Conservation (phyloP, 768 basidiomycete species). For the Leccinum fibrillosum region DNA sequence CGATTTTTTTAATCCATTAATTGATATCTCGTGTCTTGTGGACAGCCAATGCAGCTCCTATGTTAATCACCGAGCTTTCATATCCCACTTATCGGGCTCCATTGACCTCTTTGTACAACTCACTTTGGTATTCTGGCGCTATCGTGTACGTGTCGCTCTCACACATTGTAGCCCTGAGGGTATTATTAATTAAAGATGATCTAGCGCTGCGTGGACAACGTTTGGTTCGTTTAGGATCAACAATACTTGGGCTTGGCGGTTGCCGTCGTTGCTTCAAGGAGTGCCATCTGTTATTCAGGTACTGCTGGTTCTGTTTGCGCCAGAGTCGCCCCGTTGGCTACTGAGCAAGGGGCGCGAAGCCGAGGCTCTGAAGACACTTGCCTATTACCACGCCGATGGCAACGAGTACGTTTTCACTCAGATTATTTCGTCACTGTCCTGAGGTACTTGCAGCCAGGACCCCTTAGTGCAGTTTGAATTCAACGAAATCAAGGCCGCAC, state of each 20-base stretch:
- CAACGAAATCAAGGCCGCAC: conserved; percentile 78
- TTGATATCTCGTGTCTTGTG: background rate
- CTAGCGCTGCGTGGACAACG: conserved; percentile 74
- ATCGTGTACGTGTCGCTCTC: conserved; percentile 50
- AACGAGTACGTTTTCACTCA: conserved; percentile 42
- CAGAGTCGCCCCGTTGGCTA: conserved; percentile 84
- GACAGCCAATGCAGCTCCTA: conserved; percentile 67
- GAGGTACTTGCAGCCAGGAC: conserved; percentile 41
- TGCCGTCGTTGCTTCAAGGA: conserved; percentile 72
- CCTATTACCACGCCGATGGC: conserved; percentile 81
- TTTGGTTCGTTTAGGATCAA: conserved; percentile 74
- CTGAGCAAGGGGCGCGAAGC: conserved; percentile 69
- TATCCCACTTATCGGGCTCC: conserved; percentile 80
- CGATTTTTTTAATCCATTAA: background rate
- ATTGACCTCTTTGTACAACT: conserved; percentile 76
- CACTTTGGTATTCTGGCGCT: conserved; percentile 85
- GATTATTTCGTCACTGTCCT: background rate
- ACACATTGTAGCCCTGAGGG: background rate
- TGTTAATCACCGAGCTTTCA: conserved; percentile 79
- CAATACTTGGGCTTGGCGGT: conserved; percentile 76
- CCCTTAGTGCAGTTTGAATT: conserved; percentile 71
- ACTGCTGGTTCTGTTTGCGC: conserved; percentile 59
- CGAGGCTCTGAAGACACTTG: conserved; percentile 64
- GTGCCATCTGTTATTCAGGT: conserved; percentile 70
- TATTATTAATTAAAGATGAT: background rate